A percentile compares a stretch with the other conserved stretches of the same genome.
These are phyloP conservation scores for Isabelozyma pseudorhagii DNA, from an alignment of 805 yeast genomes.

Conservation along the genomic window DNA sequence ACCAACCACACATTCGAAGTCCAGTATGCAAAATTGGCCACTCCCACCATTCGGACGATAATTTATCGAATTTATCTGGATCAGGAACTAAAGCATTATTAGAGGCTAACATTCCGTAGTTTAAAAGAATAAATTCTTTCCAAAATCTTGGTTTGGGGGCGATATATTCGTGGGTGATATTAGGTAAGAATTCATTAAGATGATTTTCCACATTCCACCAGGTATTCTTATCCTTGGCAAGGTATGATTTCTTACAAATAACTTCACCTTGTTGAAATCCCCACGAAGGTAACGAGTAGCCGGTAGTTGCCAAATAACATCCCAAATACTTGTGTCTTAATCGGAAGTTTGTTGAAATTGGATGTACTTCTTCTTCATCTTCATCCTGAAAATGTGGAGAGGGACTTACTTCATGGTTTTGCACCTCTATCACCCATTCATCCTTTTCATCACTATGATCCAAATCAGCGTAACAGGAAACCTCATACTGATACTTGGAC, in stretches of 20 bases:
- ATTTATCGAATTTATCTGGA: constrained; percentile 64
- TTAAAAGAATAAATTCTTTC: constrained; percentile 71
- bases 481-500: constrained; percentile 68
- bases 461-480: constrained; percentile 79
- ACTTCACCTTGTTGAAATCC: constrained; percentile 84
- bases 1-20: constrained; percentile 75
- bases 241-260: constrained; percentile 55
- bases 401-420: constrained; percentile 50
- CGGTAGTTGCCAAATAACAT: constrained; percentile 77
- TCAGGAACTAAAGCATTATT: constrained; percentile 82
- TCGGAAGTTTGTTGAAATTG: constrained; percentile 74
- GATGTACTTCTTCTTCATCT: constrained; percentile 54
- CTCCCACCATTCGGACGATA: constrained; percentile 79
- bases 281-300: constrained; percentile 71
- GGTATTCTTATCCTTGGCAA: constrained; percentile 56
- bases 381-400: constrained; percentile 45
- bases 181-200: constrained; percentile 44
- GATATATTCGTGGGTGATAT: constrained; percentile 27
- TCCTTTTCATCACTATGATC: constrained; percentile 76
- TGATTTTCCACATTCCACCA: constrained; percentile 85
- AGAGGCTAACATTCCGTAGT: constrained; percentile 85
- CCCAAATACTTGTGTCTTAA: constrained; percentile 60
- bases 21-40: constrained; percentile 84
- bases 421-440: constrained; percentile 87
- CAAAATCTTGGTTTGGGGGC: constrained; percentile 50